Conservation (phyloP, 495 filamentous ascomycete genomes). For the Xylaria acuta region DNA sequence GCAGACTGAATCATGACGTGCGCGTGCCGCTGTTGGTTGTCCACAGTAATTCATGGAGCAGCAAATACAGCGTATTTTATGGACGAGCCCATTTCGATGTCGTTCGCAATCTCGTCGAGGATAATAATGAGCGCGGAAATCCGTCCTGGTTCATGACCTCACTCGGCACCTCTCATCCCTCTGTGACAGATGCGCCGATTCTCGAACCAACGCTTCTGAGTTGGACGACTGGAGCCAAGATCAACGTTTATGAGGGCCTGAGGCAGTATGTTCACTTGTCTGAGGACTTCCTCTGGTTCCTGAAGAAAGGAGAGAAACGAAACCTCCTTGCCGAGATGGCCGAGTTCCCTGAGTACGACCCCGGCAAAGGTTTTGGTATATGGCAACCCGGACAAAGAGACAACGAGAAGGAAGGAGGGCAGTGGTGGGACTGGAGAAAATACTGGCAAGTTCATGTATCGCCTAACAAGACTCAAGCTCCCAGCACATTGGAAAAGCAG, state of each 20-base stretch:
- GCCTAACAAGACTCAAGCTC: conserved; percentile 15
- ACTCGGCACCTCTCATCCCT: conserved; percentile 58
- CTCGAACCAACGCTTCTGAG: conserved; percentile 55
- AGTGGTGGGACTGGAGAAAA: conserved; percentile 47
- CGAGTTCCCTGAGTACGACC: conserved; percentile 47
- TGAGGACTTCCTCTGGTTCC: conserved; percentile 51
- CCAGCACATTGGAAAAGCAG: background rate
- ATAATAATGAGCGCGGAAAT: conserved; percentile 42
- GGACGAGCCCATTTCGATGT: conserved; percentile 59
- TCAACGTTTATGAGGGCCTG: conserved; percentile 49
- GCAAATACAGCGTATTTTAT: conserved; percentile 52
- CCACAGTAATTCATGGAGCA: conserved; percentile 60
- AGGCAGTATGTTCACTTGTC: conserved; percentile 53
- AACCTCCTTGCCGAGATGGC: conserved; percentile 46
- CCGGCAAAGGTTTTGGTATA: conserved; percentile 42
- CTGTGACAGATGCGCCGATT: conserved; percentile 61
- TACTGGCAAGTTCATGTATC: conserved; percentile 53
- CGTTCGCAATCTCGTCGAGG: conserved; percentile 52
- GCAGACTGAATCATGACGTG: conserved; percentile 58
- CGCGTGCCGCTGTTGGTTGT: conserved; percentile 56
- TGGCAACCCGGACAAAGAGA: conserved; percentile 46
- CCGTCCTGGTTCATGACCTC: conserved; percentile 60
- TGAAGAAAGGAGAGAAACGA: conserved; percentile 41
- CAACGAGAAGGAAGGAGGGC: conserved; percentile 33
- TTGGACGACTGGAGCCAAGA: conserved; percentile 55